These are phyloP conservation scores for Prosopis cineraria DNA, from an alignment of 306 rosid genomes.

Conservation along the genomic window DNA sequence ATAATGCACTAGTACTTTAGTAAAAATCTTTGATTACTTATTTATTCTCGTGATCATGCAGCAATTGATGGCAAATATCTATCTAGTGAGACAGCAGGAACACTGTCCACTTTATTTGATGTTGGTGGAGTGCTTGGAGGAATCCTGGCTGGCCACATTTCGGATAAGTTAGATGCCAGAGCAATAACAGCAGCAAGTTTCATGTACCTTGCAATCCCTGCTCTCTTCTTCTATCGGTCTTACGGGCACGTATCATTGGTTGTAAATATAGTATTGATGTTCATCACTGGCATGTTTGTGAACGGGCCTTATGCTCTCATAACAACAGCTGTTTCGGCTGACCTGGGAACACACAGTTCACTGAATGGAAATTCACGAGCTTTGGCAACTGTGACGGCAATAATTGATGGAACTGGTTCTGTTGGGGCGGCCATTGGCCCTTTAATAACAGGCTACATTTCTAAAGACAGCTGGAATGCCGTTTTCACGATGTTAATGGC, in stretches of 20 bases:
- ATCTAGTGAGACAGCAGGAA: constrained; percentile 76
- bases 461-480: constrained; percentile 77
- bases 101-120: constrained; percentile 87
- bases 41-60: constrained; percentile 46
- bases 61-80: constrained; percentile 87
- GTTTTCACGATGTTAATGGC: constrained; percentile 95
- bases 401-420: constrained; percentile 96
- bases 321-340: constrained; percentile 97
- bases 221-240: constrained; percentile 80
- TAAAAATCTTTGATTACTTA: constrained; percentile 41
- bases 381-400: constrained; percentile 92
- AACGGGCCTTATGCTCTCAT: constrained; percentile 98
- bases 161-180: constrained; percentile 84
- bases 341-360: constrained; percentile 94
- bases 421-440: constrained; percentile 98
- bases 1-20: no score
- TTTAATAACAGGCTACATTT: constrained; percentile 82
- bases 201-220: constrained; percentile 98
- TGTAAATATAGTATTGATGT: constrained; percentile 64
- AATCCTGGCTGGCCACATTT: constrained; percentile 91
- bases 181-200: constrained; percentile 98
- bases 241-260: constrained; percentile 72
- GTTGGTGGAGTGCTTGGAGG: constrained; percentile 97
- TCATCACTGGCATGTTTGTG: constrained; percentile 90
- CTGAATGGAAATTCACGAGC: constrained; percentile 86